phyloP scores from a whole-genome alignment of 2,329 filamentous ascomycete genomes.

The Calonectria crousiana region DNA sequence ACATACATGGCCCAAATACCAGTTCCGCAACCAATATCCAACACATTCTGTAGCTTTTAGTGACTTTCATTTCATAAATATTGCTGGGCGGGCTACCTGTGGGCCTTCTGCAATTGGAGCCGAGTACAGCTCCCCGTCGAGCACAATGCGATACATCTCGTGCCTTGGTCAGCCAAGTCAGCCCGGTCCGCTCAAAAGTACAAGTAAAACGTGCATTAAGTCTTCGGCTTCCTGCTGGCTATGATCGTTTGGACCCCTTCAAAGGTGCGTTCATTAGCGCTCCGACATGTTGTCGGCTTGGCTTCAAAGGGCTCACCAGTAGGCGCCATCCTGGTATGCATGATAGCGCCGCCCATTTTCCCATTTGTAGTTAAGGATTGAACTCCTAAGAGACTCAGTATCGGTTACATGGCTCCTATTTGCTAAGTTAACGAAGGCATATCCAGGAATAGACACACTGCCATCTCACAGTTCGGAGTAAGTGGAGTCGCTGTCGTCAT shows the following conservation, averaged over 20 bases:
- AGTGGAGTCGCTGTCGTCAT: neutral
- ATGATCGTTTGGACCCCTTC: slow-evolving; percentile 45
- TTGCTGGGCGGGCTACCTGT: slow-evolving; percentile 23
- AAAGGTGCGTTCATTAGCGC: neutral
- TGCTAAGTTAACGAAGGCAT: neutral
- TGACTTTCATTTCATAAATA: neutral
- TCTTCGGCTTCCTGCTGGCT: slow-evolving; percentile 45
- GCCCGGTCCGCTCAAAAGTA: rapidly evolving
- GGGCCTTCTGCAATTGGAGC: slow-evolving; percentile 48
- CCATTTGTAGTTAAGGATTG: slow-evolving; percentile 47
- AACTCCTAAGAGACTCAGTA: slow-evolving; percentile 34
- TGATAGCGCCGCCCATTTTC: slow-evolving; percentile 64
- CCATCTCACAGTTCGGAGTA: neutral
- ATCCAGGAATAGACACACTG: too few species aligned
- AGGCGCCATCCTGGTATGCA: slow-evolving; percentile 58
- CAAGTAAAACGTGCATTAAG: slow-evolving; percentile 24
- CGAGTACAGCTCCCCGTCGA: slow-evolving; percentile 47
- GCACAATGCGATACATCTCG: slow-evolving; percentile 43
- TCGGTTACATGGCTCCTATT: slow-evolving; percentile 27
- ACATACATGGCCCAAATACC: slow-evolving; percentile 53
- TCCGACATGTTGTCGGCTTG: rapidly evolving
- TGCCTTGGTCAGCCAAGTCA: slow-evolving; percentile 29
- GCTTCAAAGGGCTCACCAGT: slow-evolving; percentile 36
- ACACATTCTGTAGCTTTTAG: slow-evolving; percentile 26
- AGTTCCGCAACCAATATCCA: slow-evolving; percentile 53